These are phyloP conservation scores for Cardamine chenopodiifolia DNA, from an alignment of 345 rosid species.

Conservation along the genomic window DNA sequence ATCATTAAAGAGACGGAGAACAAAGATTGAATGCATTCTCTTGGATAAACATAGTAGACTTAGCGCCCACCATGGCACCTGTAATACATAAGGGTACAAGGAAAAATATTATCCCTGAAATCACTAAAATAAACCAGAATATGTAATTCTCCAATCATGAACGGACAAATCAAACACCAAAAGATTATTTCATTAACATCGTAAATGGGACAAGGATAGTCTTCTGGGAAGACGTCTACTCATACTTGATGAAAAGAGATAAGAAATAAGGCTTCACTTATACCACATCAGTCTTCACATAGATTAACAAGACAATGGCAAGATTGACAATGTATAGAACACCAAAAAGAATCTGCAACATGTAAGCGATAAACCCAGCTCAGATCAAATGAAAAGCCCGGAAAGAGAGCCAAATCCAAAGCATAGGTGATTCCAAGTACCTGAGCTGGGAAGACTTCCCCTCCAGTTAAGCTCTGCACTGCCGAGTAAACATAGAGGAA, in stretches of 20 bases:
- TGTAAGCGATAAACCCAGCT: background rate
- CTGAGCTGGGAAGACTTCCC: constrained; percentile 77
- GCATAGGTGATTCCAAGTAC: constrained; percentile 39
- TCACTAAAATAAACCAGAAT: background rate
- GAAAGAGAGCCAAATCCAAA: background rate
- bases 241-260: background rate
- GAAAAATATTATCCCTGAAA: background rate
- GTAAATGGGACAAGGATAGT: constrained; percentile 10
- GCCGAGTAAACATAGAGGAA: constrained; percentile 90
- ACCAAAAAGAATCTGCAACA: constrained; percentile 80
- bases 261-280: background rate
- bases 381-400: background rate
- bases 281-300: constrained; percentile 83
- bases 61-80: constrained; percentile 98
- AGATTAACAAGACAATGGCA: constrained; percentile 68
- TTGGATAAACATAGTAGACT: constrained; percentile 82
- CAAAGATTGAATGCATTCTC: constrained; percentile 89
- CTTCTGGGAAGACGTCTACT: background rate
- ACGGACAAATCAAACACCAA: background rate
- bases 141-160: background rate
- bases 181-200: background rate
- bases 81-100: constrained; percentile 31
- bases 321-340: constrained; percentile 72
- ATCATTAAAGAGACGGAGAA: constrained; percentile 92
- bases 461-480: constrained; percentile 70